Evolutionary conservation across 2,329 filamentous ascomycete genomes (phyloP).

Genomic region (Penicillium psychrosexuale): DNA sequence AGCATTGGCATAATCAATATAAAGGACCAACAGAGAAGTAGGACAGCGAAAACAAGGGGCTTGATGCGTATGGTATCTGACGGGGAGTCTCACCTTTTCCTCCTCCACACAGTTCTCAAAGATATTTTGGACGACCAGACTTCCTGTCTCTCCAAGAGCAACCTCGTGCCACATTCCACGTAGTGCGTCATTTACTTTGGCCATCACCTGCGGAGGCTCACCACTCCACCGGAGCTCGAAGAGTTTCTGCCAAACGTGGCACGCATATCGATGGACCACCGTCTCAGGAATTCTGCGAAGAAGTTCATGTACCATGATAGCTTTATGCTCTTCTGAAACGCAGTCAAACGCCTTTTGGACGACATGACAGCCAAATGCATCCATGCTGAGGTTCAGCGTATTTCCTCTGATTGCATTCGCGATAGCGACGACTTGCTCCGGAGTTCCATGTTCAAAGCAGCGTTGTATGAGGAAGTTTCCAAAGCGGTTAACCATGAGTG

Average conservation of each 20-base stretch:
- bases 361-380: slow-evolving; percentile 96
- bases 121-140: slow-evolving; percentile 97
- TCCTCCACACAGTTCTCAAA: slow-evolving; percentile 99
- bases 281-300: slow-evolving; percentile 94
- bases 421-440: slow-evolving; percentile 91
- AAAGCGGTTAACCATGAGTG: slow-evolving; percentile 96
- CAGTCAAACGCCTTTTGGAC: slow-evolving; percentile 98
- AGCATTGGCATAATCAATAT: slow-evolving; percentile 10
- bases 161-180: slow-evolving; percentile 99
- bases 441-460: slow-evolving; percentile 96
- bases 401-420: slow-evolving; percentile 92
- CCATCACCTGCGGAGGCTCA: slow-evolving; percentile 96
- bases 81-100: slow-evolving; percentile 71
- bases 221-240: slow-evolving; percentile 96
- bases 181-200: slow-evolving; percentile 92
- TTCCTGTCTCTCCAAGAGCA: slow-evolving; percentile 93
- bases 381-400: slow-evolving; percentile 92
- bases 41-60: background rate
- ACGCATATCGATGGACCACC: slow-evolving; percentile 96
- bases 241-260: slow-evolving; percentile 99
- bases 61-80: background rate
- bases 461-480: slow-evolving; percentile 98
- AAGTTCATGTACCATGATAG: slow-evolving; percentile 97
- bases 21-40: background rate
- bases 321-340: slow-evolving; percentile 96